Base-by-base conservation (phyloP, 352 stramenopile species). In the Halophytophthora polymorphica region DNA sequence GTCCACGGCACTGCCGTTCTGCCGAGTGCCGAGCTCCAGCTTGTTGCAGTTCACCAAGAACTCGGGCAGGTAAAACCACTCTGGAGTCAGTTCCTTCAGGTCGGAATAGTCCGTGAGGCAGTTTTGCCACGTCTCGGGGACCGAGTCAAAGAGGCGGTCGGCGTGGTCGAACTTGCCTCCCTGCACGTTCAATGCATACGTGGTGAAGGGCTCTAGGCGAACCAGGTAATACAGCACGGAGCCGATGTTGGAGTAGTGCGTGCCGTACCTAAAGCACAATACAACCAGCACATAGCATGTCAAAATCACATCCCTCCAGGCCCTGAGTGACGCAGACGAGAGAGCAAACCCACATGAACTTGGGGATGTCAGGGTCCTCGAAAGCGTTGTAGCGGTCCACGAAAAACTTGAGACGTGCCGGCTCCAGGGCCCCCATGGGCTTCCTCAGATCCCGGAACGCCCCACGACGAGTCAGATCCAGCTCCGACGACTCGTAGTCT, bases 151-250 rank as follows among this genome's bases (percentile, higher is more conserved):
- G 31, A 98, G 69, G 3, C 95, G 86, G 33, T 98, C 94, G 3
- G 93, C 77, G 43, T 96, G 88, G 53, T 98, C 94, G 50, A 98
- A 96, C 28, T 93, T 93, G 10, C 97, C 97, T 45, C 93, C 96
- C 77, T 99, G 97, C 1, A 99, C 72, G 39, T 80, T 88, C 38
- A 98, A 43, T 7, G 94, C 89, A 42, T 99, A 88, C 21, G 94
- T 86, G 4, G 95, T 98, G 71, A 99, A 99, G 11, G 97, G 97
- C 67, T 99, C 96, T n/a, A 99, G 64, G 8, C 98, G 90, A 67
- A 99, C 92, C 22, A 99, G 72, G 65, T 99, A 99, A 69, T 98
- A 98, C 4, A 99, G 80, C 6, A 99, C 97, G 59, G 98, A 97
- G 1, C 96, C 97, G 18, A 93, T 86, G 53, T 95, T 91, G 10